These are phyloP conservation scores for Pelargonium citronellum DNA, from an alignment of 441 rosid genomes.

Conservation along the genomic window DNA sequence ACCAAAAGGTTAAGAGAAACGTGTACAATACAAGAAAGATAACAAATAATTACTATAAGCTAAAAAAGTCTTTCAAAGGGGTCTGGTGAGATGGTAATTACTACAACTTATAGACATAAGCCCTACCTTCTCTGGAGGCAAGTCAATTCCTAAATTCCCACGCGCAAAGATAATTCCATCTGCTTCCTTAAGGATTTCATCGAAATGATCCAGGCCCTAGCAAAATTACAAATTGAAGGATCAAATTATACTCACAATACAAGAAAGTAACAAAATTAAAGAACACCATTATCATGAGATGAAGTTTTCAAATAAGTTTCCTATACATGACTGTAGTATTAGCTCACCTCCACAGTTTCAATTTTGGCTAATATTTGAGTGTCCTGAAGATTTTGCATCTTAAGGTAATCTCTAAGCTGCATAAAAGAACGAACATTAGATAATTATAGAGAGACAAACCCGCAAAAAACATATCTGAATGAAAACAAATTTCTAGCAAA, in stretches of 20 bases:
- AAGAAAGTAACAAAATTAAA: neutral
- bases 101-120: neutral
- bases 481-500: neutral
- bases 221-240: neutral
- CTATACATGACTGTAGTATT: neutral
- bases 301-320: neutral
- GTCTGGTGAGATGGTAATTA: neutral
- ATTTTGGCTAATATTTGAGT: constrained; percentile 27
- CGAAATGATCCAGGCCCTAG: constrained; percentile 24
- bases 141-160: constrained; percentile 28
- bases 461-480: neutral
- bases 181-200: constrained; percentile 26
- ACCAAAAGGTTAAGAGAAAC: neutral
- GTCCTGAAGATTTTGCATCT: constrained; percentile 22
- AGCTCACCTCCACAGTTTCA: constrained; percentile 28
- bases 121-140: constrained; percentile 28
- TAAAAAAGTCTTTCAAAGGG: neutral
- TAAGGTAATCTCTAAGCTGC: constrained; percentile 31
- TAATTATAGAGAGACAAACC: neutral
- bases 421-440: neutral
- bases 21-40: neutral
- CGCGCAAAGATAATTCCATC: constrained; percentile 30
- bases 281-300: neutral
- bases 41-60: neutral
- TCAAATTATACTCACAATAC: neutral